Conservation (phyloP, 139 green algal species). For the Parachlorella kessleri region DNA sequence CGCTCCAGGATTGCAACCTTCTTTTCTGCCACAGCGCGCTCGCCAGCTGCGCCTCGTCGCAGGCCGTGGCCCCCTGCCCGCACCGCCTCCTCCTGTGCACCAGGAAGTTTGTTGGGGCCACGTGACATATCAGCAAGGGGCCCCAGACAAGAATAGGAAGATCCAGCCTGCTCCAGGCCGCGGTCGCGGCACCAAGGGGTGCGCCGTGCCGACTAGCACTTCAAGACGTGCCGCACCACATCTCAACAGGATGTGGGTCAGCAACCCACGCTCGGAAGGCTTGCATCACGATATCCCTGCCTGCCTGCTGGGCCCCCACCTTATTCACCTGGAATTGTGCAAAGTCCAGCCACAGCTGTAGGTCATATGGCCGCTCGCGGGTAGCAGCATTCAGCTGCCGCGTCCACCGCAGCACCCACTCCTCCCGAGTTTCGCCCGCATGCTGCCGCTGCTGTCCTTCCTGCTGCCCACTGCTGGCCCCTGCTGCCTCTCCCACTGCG, state of each 20-base stretch:
- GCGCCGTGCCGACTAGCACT: too few species aligned
- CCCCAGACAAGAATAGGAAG: too few species aligned
- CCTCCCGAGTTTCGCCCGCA: constrained; percentile 60
- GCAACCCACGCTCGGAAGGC: background rate
- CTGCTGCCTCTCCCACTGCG: too few species aligned
- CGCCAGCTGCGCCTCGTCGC: constrained; percentile 17
- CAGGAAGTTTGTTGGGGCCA: too few species aligned
- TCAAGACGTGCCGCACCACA: too few species aligned
- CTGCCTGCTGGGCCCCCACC: background rate
- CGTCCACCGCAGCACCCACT: constrained; percentile 54
- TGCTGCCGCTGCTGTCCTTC: constrained; percentile 20
- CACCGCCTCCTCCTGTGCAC: constrained; percentile 33
- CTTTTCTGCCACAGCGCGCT: constrained; percentile 69
- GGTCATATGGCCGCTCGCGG: constrained; percentile 61
- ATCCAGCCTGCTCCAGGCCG: background rate
- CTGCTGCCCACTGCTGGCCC: too few species aligned
- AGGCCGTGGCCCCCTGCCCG: constrained; percentile 9
- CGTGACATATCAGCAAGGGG: too few species aligned
- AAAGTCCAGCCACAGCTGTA: constrained; percentile 85
- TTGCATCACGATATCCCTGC: background rate
- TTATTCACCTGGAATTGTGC: constrained; percentile 73
- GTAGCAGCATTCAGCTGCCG: constrained; percentile 73
- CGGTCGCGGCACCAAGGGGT: background rate
- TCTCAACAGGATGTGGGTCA: too few species aligned
- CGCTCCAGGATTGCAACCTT: constrained; percentile 74